A percentile compares a stretch with the other conserved stretches of the same genome.
Evolutionary conservation across 495 filamentous ascomycete genomes (phyloP).

Genomic region (Sabuloglossum arenarium): DNA sequence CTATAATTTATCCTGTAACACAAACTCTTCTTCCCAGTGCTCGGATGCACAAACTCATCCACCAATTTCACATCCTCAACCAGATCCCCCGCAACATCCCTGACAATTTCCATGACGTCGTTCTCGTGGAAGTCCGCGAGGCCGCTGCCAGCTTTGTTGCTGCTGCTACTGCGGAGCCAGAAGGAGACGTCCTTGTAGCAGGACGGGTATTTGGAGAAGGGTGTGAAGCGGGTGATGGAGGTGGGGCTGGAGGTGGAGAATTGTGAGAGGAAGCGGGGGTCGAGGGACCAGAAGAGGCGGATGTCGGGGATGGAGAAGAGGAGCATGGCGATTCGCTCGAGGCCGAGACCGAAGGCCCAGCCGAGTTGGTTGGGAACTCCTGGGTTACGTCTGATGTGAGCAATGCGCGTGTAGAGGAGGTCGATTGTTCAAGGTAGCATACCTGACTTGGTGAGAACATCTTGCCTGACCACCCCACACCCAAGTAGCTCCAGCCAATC

Average conservation of each 20-base stretch:
- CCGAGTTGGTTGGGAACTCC: constrained; percentile 32
- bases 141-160: no score
- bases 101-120: constrained; percentile 87
- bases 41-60: constrained; percentile 82
- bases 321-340: constrained; percentile 91
- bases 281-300: constrained; percentile 80
- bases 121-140: constrained; percentile 80
- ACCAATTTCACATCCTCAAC: constrained; percentile 71
- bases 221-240: no score
- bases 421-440: no score
- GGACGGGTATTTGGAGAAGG: no score
- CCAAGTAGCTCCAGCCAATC: constrained; percentile 92
- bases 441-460: constrained; percentile 30
- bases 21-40: constrained; percentile 57
- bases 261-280: not conserved
- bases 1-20: constrained; percentile 89
- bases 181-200: no score
- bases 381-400: no score
- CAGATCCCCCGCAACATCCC: constrained; percentile 54
- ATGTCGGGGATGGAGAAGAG: constrained; percentile 92
- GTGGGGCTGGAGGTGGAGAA: not conserved
- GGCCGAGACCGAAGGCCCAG: constrained; percentile 89
- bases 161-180: no score
- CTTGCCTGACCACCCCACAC: constrained; percentile 75
- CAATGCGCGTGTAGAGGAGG: no score